Base-by-base conservation (phyloP, 1,139 yeast species). In the Saccharomyces hybrid region DNA sequence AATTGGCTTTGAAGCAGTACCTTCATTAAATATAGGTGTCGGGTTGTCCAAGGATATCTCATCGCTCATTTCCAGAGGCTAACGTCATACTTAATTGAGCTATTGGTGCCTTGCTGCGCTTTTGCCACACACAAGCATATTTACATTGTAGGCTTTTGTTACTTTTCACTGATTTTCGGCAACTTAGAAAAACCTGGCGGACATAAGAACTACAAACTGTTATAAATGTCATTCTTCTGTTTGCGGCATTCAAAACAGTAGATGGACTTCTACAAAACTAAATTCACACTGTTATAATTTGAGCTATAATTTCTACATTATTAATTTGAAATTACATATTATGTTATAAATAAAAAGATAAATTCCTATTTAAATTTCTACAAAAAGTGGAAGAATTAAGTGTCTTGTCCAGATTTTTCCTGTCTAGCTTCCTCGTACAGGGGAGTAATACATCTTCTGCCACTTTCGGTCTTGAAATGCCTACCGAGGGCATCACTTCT, bases 391-490 rank as follows among this genome's bases (percentile, higher is more conserved):
- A 27, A 27, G n/a, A 24, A 16, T 38, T 34, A 38, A 38, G 11
- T 44, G 34, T 21, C 46, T 56, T 54, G 41, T 46, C 48, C 31
- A 11, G 48, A 14, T 34, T 66, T 63, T 51, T 77, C 80, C 7
- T 66, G 61, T 53, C 75, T 77, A 51, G 81, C 91, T 64, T 88
- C 96, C 57, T 84, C 91, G 53, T 84, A 75, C 59, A 88, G 73
- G 9, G 88, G 82, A 54, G 83, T 72, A 14, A 93, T 86, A 76
- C 99, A 93, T 59, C 79, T 83, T 61, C 85, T 82, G 9, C 99
- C 99, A 34, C 91, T 88, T 65, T 90, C 98, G 0, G 98, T 90
- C 65, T 91, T 86, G 72, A 93, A 90, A 73, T 93, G 99, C 61
- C 99, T 76, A 26, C 97, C 84, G 54, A 93, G 73, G 0, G 98